Evolutionary conservation across 2,329 filamentous ascomycete species (phyloP), one percentile per base, ranked within the genome.

Genomic region (Penicillium sp.): DNA sequence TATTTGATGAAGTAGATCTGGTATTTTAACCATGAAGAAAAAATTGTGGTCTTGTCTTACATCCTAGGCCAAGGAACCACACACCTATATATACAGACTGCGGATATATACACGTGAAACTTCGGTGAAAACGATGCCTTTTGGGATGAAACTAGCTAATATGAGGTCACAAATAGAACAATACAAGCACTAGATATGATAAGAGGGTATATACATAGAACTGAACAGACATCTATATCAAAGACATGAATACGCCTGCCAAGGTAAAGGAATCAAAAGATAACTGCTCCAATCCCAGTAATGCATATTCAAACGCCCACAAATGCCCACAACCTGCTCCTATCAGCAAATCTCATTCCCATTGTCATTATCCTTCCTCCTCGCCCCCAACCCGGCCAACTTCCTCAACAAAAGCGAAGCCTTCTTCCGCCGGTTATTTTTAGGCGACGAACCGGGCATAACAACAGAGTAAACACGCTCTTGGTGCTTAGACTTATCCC

Each of bases 401-500:
- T 45, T 58, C 44, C 49, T 56, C 39, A 58, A 35, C 15, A 61
- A 37, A n/a, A 53, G 26, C n/a, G 56, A 57, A 1, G 57, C 58
- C 12, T 50, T 47, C 22, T 53, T 53, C 1, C 56, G 45, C 17
- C 50, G 45, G 24, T 52, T 48, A 10, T 48, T 34, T 9, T 43
- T 39, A 21, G 32, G 37, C 9, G 22, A 21, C 12, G 26, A 32
- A 37, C n/a, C 17, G 1, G 56, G 41, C 17, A 50, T 17, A 31
- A 26, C 48, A 17, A 53, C 31, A 7, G 53, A 57, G 22, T 54
- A 54, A n/a, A 56, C 31, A 17, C 22, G 33, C 13, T 53, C 45
- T 15, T 49, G 47, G n/a, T 49, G 46, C 24, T 48, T 43, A 10
- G 31, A 39, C 22, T 40, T 32, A 37, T 47, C 34, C 4, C 12